Base-by-base conservation (phyloP, 352 stramenopile genomes). In the Peronosclerospora sorghi region DNA sequence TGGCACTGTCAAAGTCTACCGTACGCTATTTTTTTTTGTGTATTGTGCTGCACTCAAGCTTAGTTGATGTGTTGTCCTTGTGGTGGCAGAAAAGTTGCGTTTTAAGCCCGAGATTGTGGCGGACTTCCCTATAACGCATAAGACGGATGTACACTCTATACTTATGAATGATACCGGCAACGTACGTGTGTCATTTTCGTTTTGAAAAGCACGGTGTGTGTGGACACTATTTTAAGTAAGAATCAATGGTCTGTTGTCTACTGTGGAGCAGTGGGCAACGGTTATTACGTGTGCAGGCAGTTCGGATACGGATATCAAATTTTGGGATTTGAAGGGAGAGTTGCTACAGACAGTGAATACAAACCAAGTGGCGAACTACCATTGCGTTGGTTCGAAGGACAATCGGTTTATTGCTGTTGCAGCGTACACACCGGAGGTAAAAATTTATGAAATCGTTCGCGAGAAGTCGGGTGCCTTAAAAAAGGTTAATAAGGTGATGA, bases 401-500 rank as follows among this genome's bases (percentile, higher is more conserved):
- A 89, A 86, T 41, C 72, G 77, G 4, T 89, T 79, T 50, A 73
- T 89, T 40, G 73, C 77, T 14, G 71, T 89, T 14, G 77, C 77
- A 13, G 73, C 73, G 8, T 89, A 86, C 59, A 89, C 77, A 4
- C 77, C 77, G 7, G 77, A 89, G 23, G 77, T 86, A 39, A 85
- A 85, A 58, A 89, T 89, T 36, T 82, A 83, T 27, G 77, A 89
- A 41, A 86, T 89, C 41, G 63, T 61, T 17, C 77, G 77, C 15
- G 75, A 85, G 45, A 86, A 84, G 56, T 69, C 62, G 32, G 77
- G 77, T 21, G 54, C 67, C 13, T 89, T 89, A 53, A 83, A 84
- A 51, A 86, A 86, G 35, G 68, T 71, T 4, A 73, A 84, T 59
- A 89, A 89, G 56, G 73, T 86, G 51, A 86, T 89, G 73, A 80